These are phyloP conservation scores for Aspergillus homomorphus DNA, from an alignment of 495 filamentous ascomycete species.

Conservation along the genomic window DNA sequence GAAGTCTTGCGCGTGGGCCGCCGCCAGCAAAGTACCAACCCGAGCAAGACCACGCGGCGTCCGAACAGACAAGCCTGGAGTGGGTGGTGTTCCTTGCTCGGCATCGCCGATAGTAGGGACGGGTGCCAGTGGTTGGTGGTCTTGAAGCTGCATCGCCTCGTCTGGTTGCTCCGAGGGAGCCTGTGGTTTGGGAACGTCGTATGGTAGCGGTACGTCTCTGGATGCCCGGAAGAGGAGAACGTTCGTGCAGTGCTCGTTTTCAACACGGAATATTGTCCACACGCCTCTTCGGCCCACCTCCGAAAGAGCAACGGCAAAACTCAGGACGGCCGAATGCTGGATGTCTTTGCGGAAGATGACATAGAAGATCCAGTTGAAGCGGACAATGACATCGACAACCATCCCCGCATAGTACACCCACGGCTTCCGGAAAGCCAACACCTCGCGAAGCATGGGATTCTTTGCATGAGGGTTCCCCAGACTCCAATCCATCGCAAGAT, in stretches of 20 bases:
- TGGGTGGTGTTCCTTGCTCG: slow-evolving; percentile 31
- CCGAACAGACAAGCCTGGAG: slow-evolving; percentile 30
- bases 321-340: slow-evolving; percentile 76
- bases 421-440: slow-evolving; percentile 68
- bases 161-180: slow-evolving; percentile 19
- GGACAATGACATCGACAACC: slow-evolving; percentile 78
- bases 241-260: slow-evolving; percentile 93
- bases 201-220: slow-evolving; percentile 78
- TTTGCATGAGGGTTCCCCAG: slow-evolving; percentile 71
- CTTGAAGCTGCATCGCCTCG: slow-evolving; percentile 31
- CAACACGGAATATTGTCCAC: slow-evolving; percentile 90
- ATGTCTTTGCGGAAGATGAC: slow-evolving; percentile 72
- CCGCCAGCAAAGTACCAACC: slow-evolving; percentile 59
- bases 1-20: slow-evolving; percentile 85
- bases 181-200: slow-evolving; percentile 50
- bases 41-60: slow-evolving; percentile 38
- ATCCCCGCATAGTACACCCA: slow-evolving; percentile 87
- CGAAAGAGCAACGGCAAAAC: slow-evolving; percentile 69
- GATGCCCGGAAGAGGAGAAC: slow-evolving; percentile 80
- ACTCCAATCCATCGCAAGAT: slow-evolving; percentile 95
- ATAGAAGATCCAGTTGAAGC: slow-evolving; percentile 96
- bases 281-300: slow-evolving; percentile 81
- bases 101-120: slow-evolving; percentile 27
- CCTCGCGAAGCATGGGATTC: slow-evolving; percentile 69
- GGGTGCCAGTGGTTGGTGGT: slow-evolving; percentile 26